A percentile compares a stretch with the other conserved stretches of the same genome.
Evolutionary conservation across 768 basidiomycete genomes (phyloP).

Genomic region (Brasilioporus rufonigricans): DNA sequence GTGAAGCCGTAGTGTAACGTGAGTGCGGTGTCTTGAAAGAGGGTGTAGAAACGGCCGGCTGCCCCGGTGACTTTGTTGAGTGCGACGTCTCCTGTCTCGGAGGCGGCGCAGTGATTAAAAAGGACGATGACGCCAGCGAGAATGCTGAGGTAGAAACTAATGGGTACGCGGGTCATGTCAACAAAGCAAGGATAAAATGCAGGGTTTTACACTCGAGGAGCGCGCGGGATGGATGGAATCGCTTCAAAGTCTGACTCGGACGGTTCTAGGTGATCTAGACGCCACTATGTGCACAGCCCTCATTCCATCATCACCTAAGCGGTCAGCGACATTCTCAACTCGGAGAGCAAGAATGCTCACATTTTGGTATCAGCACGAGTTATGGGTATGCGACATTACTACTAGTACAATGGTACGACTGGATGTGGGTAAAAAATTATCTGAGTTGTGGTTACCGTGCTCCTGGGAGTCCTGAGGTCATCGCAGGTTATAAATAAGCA

Average conservation of each 20-base stretch:
- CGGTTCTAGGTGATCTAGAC: too few species aligned
- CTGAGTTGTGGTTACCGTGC: too few species aligned
- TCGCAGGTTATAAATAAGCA: neutral
- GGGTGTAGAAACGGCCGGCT: slow-evolving; percentile 11
- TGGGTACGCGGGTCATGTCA: slow-evolving; percentile 3
- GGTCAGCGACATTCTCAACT: too few species aligned
- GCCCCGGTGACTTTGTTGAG: slow-evolving; percentile 23
- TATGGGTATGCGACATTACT: neutral
- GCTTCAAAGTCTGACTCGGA: too few species aligned
- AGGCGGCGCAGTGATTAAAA: slow-evolving; percentile 16
- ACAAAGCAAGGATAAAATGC: too few species aligned
- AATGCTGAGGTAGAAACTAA: slow-evolving; percentile 19
- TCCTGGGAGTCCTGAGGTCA: too few species aligned
- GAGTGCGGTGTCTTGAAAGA: slow-evolving; percentile 7
- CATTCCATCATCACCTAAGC: too few species aligned
- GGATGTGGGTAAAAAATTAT: neutral
- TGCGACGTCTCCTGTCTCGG: slow-evolving; percentile 15
- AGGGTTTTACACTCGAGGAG: too few species aligned
- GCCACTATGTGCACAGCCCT: too few species aligned
- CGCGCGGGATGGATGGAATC: too few species aligned
- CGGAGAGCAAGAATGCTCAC: neutral
- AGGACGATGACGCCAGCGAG: slow-evolving; percentile 19
- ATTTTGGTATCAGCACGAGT: neutral
- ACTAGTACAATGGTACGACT: neutral
- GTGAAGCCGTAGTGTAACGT: slow-evolving; percentile 6